Conservation (phyloP, 2,329 filamentous ascomycete species). For the Chlorencoelia australis region DNA sequence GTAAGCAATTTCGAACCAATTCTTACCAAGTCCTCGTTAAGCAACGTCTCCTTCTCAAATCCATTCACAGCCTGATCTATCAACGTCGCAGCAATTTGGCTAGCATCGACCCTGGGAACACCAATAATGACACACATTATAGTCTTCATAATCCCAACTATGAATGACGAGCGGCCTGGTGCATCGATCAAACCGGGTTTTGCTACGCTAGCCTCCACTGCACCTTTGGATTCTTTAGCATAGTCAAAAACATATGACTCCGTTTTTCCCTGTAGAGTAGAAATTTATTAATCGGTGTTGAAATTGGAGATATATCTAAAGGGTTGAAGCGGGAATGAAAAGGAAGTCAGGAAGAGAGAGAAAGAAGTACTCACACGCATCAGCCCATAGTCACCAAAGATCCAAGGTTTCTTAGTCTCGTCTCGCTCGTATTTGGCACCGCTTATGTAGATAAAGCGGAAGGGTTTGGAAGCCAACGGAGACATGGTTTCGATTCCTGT, state of each 20-base stretch:
- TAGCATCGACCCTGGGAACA: conserved; percentile 29
- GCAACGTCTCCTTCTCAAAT: conserved; percentile 1
- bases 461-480: conserved; percentile 22
- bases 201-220: conserved; percentile 31
- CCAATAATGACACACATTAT: conserved; percentile 18
- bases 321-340: neutral
- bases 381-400: conserved; percentile 32
- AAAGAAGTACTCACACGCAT: conserved; percentile 34
- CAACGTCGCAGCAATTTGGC: conserved; percentile 33
- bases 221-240: conserved; percentile 30
- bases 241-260: conserved; percentile 35
- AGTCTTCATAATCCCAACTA: conserved; percentile 10
- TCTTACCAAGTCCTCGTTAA: neutral
- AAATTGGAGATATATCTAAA: neutral
- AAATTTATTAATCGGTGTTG: neutral
- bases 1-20: too few relatives aligned
- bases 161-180: conserved; percentile 13
- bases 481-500: conserved; percentile 29
- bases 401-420: conserved; percentile 31
- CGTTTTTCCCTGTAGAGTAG: conserved; percentile 41
- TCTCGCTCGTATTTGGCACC: conserved; percentile 36
- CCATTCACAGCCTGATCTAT: conserved; percentile 28
- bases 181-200: conserved; percentile 35
- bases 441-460: conserved; percentile 41
- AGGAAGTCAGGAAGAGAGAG: neutral